Evolutionary conservation across 139 green algal species (phyloP).

Genomic region (Chlorella sp.): DNA sequence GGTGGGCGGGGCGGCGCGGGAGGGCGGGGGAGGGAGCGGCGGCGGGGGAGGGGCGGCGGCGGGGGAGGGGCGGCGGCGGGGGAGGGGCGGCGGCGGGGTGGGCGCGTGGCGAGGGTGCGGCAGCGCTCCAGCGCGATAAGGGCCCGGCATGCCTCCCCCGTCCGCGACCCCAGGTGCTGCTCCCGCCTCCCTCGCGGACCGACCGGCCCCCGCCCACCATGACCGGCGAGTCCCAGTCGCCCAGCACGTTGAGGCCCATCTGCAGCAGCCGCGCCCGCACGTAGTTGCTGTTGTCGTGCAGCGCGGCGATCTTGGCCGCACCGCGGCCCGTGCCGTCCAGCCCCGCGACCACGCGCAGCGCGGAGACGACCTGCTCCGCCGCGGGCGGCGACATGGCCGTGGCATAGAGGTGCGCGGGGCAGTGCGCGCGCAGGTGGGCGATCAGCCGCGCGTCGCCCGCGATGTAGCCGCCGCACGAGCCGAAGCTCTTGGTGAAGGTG

Average conservation of each 20-base stretch:
- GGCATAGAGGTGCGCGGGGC: conserved; percentile 84
- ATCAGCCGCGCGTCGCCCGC: conserved; percentile 72
- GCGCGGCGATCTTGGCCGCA: conserved; percentile 68
- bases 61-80: too few species aligned
- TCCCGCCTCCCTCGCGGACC: too few species aligned
- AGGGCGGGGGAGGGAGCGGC: neutral
- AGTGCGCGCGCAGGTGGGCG: conserved; percentile 60
- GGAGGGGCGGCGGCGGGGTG: too few species aligned
- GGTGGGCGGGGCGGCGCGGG: neutral
- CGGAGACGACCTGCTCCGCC: conserved; percentile 75
- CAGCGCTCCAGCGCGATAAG: too few species aligned
- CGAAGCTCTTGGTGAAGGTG: conserved; percentile 99
- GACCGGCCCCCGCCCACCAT: conserved; percentile 54
- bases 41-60: neutral
- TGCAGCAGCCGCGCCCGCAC: conserved; percentile 55
- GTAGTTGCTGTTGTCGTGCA: neutral
- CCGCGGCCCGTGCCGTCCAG: conserved; percentile 59
- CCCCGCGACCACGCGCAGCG: conserved; percentile 78
- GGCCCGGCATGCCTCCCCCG: too few species aligned
- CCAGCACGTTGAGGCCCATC: conserved; percentile 91
- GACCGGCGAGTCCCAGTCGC: conserved; percentile 93
- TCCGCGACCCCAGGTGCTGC: too few species aligned
- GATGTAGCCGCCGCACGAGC: conserved; percentile 94
- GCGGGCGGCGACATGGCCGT: conserved; percentile 85
- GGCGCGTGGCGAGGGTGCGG: too few species aligned